A percentile compares a stretch with the other conserved stretches of the same genome.
phyloP scores from a whole-genome alignment of 1,284 basidiomycete species.

The Ceratobasidium sp. region DNA sequence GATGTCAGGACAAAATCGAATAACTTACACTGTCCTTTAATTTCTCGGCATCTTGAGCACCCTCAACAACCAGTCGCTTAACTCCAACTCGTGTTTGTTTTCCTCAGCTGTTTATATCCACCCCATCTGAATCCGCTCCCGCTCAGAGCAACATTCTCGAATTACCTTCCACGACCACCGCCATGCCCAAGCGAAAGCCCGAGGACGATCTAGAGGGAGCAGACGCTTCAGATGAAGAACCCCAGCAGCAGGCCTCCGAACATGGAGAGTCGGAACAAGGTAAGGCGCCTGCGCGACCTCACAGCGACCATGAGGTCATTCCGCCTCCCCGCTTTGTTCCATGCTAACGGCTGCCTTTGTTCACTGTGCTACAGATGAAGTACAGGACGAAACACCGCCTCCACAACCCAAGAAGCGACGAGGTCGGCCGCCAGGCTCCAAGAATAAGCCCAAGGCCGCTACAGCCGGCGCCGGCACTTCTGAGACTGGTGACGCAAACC shows the following conservation, averaged over 20 bases:
- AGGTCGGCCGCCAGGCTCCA: slow-evolving; percentile 45
- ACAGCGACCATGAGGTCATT: slow-evolving; percentile 25
- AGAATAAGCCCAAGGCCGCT: slow-evolving; percentile 53
- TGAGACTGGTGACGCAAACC: slow-evolving; percentile 54
- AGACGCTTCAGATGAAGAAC: slow-evolving; percentile 28
- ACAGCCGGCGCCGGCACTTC: slow-evolving; percentile 66
- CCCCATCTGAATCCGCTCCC: slow-evolving; percentile 40
- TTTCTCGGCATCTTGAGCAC: slow-evolving; percentile 42
- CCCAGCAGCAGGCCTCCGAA: slow-evolving; percentile 31
- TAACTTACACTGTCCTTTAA: slow-evolving; percentile 40
- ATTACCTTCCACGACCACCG: background rate
- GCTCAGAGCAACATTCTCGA: slow-evolving; percentile 14
- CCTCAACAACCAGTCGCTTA: slow-evolving; percentile 39
- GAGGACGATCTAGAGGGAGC: slow-evolving; percentile 25
- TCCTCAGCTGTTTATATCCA: slow-evolving; percentile 39
- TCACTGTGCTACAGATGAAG: slow-evolving; percentile 27
- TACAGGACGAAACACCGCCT: slow-evolving; percentile 32
- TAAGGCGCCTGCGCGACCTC: slow-evolving; percentile 10
- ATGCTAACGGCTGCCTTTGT: slow-evolving; percentile 29
- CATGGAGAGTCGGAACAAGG: slow-evolving; percentile 38
- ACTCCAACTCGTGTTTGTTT: slow-evolving; percentile 30
- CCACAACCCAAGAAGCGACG: slow-evolving; percentile 43
- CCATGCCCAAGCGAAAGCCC: slow-evolving; percentile 37
- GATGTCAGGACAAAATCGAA: slow-evolving; percentile 29
- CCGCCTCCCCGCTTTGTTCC: slow-evolving; percentile 24